Conservation (phyloP, 805 yeast species). For the Monosporozyma yasuniensis region DNA sequence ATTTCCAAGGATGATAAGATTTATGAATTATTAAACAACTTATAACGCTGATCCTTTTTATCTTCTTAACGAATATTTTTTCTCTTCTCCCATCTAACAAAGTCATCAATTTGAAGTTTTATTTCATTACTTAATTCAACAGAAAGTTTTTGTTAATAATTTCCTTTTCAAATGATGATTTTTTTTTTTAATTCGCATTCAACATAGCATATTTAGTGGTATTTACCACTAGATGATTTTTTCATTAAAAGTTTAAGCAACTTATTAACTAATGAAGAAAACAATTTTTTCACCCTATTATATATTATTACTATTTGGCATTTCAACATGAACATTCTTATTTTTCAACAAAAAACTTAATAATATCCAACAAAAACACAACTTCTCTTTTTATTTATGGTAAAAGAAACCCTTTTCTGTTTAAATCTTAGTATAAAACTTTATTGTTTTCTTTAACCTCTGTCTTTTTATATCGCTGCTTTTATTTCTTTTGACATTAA, state of each 20-base stretch:
- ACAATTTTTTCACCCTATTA: background rate
- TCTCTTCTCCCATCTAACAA: background rate
- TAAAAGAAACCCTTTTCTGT: background rate
- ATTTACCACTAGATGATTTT: background rate
- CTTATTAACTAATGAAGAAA: background rate
- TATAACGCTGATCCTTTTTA: constrained; percentile 2
- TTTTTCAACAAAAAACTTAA: constrained; percentile 1
- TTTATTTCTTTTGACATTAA: too few relatives aligned
- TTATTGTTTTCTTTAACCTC: background rate
- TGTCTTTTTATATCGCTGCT: too few relatives aligned
- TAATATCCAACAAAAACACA: background rate
- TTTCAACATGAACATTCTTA: constrained; percentile 9
- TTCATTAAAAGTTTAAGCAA: background rate
- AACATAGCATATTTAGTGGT: constrained; percentile 8
- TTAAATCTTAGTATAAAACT: background rate
- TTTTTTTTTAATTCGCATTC: constrained; percentile 6
- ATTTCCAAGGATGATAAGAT: constrained; percentile 46
- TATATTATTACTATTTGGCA: constrained; percentile 5
- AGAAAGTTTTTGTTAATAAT: background rate
- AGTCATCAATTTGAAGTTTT: background rate
- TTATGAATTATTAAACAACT: constrained; percentile 38
- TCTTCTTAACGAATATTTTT: background rate
- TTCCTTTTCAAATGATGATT: background rate
- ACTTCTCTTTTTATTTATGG: background rate
- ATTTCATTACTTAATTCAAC: background rate